These are phyloP conservation scores for Antitrichia curtipendula DNA, from an alignment of 225 moss, liverwort and hornwort genomes.

Conservation along the genomic window DNA sequence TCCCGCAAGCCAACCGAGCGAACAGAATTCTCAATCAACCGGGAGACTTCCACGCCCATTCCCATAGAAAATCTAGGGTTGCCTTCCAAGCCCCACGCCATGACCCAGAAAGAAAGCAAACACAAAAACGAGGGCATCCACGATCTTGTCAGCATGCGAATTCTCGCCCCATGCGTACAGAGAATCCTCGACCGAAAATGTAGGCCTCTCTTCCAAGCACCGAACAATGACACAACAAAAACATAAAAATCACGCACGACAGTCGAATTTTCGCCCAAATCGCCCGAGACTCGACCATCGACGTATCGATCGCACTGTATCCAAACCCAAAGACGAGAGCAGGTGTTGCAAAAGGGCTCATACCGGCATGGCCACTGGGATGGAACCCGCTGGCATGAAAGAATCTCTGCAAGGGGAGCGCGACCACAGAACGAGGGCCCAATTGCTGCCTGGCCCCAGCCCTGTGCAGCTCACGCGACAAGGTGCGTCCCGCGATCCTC, in stretches of 20 bases:
- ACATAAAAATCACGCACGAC: neutral
- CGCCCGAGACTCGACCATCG: neutral
- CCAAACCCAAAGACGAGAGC: neutral
- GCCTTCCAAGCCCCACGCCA: neutral
- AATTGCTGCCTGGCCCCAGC: neutral
- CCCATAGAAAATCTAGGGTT: neutral
- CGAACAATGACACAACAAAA: neutral
- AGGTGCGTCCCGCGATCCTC: slow-evolving; percentile 1
- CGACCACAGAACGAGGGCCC: neutral
- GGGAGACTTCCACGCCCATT: neutral
- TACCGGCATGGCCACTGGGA: neutral
- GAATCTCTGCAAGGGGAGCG: neutral
- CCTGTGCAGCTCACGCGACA: slow-evolving; percentile 12
- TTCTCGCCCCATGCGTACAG: neutral
- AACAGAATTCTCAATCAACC: neutral
- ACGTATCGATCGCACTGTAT: neutral
- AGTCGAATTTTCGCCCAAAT: neutral
- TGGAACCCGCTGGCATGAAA: neutral
- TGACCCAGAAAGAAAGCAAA: neutral
- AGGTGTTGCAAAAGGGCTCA: neutral
- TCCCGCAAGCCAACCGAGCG: neutral
- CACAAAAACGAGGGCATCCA: neutral
- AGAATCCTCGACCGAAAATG: neutral
- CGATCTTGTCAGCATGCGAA: neutral
- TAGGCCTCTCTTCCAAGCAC: neutral